phyloP scores from a whole-genome alignment of 1,139 yeast genomes.

The Suhomyces atakaporum region DNA sequence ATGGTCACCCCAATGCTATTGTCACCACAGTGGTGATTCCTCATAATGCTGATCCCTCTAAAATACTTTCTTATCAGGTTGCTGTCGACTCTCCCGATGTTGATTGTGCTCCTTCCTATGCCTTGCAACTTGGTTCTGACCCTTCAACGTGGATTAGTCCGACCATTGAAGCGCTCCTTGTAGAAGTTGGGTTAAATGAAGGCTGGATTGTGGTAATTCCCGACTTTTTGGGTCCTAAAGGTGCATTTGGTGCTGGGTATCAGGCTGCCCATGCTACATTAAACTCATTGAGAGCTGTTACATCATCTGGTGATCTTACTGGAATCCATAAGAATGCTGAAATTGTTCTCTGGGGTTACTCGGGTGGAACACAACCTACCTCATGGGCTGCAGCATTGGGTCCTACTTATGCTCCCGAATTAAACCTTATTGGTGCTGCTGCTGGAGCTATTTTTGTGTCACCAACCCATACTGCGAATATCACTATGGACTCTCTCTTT shows the following conservation, averaged over 20 bases:
- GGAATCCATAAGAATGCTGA: slow-evolving; percentile 18
- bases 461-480: slow-evolving; percentile 28
- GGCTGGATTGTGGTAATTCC: slow-evolving; percentile 24
- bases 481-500: neutral
- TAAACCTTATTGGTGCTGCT: slow-evolving; percentile 20
- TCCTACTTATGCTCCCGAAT: slow-evolving; percentile 23
- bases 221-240: slow-evolving; percentile 29
- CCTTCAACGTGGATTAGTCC: slow-evolving; percentile 2
- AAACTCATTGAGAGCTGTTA: slow-evolving; percentile 21
- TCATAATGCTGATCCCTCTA: slow-evolving; percentile 27
- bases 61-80: slow-evolving; percentile 34
- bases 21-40: slow-evolving; percentile 35
- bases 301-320: slow-evolving; percentile 11
- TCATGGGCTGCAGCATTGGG: slow-evolving; percentile 24
- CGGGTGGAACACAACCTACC: slow-evolving; percentile 22
- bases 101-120: slow-evolving; percentile 37
- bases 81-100: slow-evolving; percentile 32
- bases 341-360: slow-evolving; percentile 22
- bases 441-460: slow-evolving; percentile 23
- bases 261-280: slow-evolving; percentile 31
- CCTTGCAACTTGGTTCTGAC: slow-evolving; percentile 23
- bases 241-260: slow-evolving; percentile 31
- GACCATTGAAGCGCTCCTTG: slow-evolving; percentile 11
- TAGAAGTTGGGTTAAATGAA: slow-evolving; percentile 15
- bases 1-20: slow-evolving; percentile 33